phyloP scores from a whole-genome alignment of 2,329 filamentous ascomycete genomes.

The Chrysosporium keratinophilum region DNA sequence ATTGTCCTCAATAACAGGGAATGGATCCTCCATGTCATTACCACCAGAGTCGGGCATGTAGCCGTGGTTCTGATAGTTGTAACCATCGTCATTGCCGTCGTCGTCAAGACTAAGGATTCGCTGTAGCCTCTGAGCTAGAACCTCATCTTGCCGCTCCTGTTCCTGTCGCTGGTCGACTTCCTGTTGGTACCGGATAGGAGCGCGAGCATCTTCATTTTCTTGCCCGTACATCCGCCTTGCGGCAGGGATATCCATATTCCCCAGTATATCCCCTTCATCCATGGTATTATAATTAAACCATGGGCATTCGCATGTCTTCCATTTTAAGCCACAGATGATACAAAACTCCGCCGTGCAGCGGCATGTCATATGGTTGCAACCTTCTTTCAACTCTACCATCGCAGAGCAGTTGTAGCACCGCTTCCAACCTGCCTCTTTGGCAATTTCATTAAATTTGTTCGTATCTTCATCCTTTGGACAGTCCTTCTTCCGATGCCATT shows the following conservation, averaged over 20 bases:
- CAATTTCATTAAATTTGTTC: slow-evolving; percentile 46
- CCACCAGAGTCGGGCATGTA: background rate
- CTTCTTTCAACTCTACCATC: slow-evolving; percentile 69
- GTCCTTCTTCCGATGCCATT: slow-evolving; percentile 58
- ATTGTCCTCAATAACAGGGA: slow-evolving; percentile 2
- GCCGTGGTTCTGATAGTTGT: background rate
- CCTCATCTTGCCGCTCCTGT: slow-evolving; percentile 43
- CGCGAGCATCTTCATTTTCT: slow-evolving; percentile 18
- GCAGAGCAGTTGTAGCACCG: slow-evolving; percentile 66
- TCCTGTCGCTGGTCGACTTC: slow-evolving; percentile 39
- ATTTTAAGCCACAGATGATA: slow-evolving; percentile 70
- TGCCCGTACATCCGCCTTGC: slow-evolving; percentile 10
- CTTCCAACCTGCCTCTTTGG: slow-evolving; percentile 64
- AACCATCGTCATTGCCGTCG: background rate
- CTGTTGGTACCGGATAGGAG: slow-evolving; percentile 36
- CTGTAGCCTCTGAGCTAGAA: slow-evolving; percentile 44
- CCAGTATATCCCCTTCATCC: slow-evolving; percentile 35
- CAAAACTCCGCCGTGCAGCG: slow-evolving; percentile 78
- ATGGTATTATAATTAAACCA: slow-evolving; percentile 59
- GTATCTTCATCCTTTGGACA: slow-evolving; percentile 50
- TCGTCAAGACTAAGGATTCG: slow-evolving; percentile 2
- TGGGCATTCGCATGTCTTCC: slow-evolving; percentile 74
- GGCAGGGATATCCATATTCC: slow-evolving; percentile 38
- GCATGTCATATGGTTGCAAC: slow-evolving; percentile 82
- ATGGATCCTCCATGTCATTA: background rate